Percentiles rank a stretch among this genome's conserved stretches.
phyloP scores from a whole-genome alignment of 164 flowering plant genomes.

The Nelumbo lutea region DNA sequence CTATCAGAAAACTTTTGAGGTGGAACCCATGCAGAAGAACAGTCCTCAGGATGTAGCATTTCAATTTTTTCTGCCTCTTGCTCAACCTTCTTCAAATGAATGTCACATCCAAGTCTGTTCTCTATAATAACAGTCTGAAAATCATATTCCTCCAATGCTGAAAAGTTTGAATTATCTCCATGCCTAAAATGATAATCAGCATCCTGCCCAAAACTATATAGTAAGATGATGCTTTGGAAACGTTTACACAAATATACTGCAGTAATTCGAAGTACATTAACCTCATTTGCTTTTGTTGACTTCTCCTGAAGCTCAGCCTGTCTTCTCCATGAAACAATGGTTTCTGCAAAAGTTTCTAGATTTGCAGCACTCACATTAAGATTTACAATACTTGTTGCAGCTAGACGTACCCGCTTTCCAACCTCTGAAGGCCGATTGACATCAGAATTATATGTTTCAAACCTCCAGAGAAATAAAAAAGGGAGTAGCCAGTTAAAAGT shows the following conservation, averaged over 20 bases:
- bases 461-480: constrained; percentile 38
- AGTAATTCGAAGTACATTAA: constrained; percentile 9
- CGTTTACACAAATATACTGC: neutral
- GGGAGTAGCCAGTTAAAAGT: neutral
- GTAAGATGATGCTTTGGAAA: constrained; percentile 1
- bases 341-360: constrained; percentile 62
- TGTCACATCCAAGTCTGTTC: constrained; percentile 90
- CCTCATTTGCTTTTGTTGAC: constrained; percentile 56
- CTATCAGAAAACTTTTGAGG: constrained; percentile 90
- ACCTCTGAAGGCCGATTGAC: constrained; percentile 31
- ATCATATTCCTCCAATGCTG: constrained; percentile 92
- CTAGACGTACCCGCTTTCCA: constrained; percentile 76
- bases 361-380: constrained; percentile 85
- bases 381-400: constrained; percentile 79
- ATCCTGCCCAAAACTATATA: constrained; percentile 40
- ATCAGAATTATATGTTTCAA: constrained; percentile 73
- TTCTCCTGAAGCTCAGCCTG: constrained; percentile 71
- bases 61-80: constrained; percentile 49
- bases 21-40: constrained; percentile 68
- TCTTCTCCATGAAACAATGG: constrained; percentile 79
- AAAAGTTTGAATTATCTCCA: constrained; percentile 41
- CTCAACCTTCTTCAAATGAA: constrained; percentile 64
- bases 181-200: constrained; percentile 24
- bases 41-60: constrained; percentile 44
- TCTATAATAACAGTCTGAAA: constrained; percentile 74